Conservation (phyloP, 2,329 filamentous ascomycete species). For the Sporothrix brasiliensis region DNA sequence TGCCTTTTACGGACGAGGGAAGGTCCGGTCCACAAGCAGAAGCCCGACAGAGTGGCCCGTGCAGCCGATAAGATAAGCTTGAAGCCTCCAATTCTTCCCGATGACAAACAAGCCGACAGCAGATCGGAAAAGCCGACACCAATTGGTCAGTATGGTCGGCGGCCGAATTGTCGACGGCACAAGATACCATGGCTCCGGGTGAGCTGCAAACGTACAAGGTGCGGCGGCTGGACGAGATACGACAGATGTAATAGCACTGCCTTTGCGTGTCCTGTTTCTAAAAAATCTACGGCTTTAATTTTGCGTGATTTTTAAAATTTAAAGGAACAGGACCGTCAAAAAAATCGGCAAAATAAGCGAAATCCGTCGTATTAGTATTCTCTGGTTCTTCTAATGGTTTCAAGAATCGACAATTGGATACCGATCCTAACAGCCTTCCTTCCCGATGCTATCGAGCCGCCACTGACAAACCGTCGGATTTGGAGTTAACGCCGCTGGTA, state of each 20-base stretch:
- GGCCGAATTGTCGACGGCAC: neutral
- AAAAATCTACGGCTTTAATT: neutral
- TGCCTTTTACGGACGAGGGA: neutral
- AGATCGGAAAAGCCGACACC: conserved; percentile 6
- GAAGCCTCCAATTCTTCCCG: neutral
- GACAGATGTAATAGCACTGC: neutral
- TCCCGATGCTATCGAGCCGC: neutral
- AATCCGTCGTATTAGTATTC: too few relatives aligned
- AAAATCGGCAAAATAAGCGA: too few relatives aligned
- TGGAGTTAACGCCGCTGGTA: neutral
- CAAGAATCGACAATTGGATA: neutral
- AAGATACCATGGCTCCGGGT: neutral
- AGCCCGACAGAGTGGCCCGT: conserved; percentile 4
- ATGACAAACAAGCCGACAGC: conserved; percentile 16
- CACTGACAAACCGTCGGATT: neutral
- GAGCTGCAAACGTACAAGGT: neutral
- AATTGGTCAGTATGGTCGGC: neutral
- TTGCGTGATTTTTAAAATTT: too few relatives aligned
- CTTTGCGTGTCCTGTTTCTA: neutral
- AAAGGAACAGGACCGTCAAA: too few relatives aligned
- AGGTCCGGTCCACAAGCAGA: neutral
- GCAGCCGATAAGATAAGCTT: neutral
- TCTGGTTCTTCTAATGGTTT: too few relatives aligned
- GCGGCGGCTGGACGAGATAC: too few relatives aligned
- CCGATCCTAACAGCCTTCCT: neutral